A percentile compares a stretch with the other conserved stretches of the same genome.
Evolutionary conservation across 345 rosid genomes (phyloP).

Genomic region (Hibiscus tridactylites): DNA sequence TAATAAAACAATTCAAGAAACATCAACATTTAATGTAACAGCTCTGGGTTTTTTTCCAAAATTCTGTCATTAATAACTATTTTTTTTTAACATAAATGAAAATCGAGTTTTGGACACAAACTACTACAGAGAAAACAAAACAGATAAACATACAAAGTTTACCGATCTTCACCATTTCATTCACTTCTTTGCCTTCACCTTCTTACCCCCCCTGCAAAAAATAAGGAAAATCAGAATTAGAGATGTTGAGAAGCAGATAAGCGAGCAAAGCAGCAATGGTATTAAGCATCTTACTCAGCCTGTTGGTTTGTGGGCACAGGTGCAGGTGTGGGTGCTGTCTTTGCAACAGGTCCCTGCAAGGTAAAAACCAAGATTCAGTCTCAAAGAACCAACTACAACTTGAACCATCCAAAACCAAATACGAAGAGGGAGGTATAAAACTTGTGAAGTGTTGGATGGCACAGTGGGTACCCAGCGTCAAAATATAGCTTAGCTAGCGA

Average conservation of each 20-base stretch:
- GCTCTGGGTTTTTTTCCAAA: slow-evolving; percentile 11
- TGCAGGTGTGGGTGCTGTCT: slow-evolving; percentile 12
- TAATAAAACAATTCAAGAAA: neutral
- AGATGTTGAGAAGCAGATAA: neutral
- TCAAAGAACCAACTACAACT: neutral
- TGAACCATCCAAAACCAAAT: too few species aligned
- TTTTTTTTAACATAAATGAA: neutral
- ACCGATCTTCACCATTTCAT: slow-evolving; percentile 10
- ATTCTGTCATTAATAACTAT: slow-evolving; percentile 14
- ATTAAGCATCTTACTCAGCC: slow-evolving; percentile 28
- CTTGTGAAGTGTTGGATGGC: too few species aligned
- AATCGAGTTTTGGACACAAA: slow-evolving; percentile 2
- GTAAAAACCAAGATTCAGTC: neutral
- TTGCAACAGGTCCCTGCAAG: slow-evolving; percentile 32
- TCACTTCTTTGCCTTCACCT: slow-evolving; percentile 36
- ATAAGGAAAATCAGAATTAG: neutral
- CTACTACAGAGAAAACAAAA: slow-evolving; percentile 18
- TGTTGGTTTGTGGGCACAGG: slow-evolving; percentile 17
- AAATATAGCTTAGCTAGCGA: neutral
- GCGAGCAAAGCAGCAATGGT: neutral
- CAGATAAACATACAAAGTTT: slow-evolving; percentile 7
- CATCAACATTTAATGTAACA: slow-evolving; percentile 1
- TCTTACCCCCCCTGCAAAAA: slow-evolving; percentile 26
- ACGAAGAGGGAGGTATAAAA: too few species aligned
- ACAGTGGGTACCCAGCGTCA: too few species aligned